Evolutionary conservation across 1,284 basidiomycete genomes (phyloP).

Genomic region (Polyporus tsugae): DNA sequence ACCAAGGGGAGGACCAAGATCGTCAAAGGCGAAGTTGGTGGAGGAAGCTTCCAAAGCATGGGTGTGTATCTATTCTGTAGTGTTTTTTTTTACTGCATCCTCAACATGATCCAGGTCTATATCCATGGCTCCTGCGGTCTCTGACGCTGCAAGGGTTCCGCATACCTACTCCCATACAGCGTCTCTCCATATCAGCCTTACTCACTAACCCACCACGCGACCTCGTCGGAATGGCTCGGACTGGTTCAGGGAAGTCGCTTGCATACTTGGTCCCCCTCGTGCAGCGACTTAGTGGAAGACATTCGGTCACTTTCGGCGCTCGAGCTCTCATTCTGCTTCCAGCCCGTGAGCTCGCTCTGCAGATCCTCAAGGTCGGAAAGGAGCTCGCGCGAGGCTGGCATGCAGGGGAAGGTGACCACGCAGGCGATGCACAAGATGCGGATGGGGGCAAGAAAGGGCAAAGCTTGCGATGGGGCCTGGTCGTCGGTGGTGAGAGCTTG

Average conservation of each 20-base stretch:
- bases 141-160: conserved; percentile 94
- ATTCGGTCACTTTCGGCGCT: conserved; percentile 84
- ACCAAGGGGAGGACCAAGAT: conserved; percentile 66
- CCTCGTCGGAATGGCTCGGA: conserved; percentile 98
- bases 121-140: conserved; percentile 85
- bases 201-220: conserved; percentile 90
- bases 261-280: conserved; percentile 96
- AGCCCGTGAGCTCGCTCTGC: conserved; percentile 93
- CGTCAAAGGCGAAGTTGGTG: conserved; percentile 77
- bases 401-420: conserved; percentile 63
- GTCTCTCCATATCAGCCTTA: conserved; percentile 88
- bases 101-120: conserved; percentile 65
- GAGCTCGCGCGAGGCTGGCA: conserved; percentile 87
- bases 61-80: conserved; percentile 54
- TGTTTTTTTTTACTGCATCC: conserved; percentile 6
- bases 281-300: conserved; percentile 85
- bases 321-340: conserved; percentile 92
- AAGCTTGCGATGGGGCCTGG: conserved; percentile 88
- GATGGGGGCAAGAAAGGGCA: conserved; percentile 70
- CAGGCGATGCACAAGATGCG: conserved; percentile 67
- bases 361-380: conserved; percentile 95
- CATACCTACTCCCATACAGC: conserved; percentile 96
- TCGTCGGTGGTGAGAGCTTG: conserved; percentile 95
- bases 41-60: conserved; percentile 90
- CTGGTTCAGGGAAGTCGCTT: conserved; percentile 97